Conservation (phyloP, 306 rosid species). For the Mucuna pruriens region DNA sequence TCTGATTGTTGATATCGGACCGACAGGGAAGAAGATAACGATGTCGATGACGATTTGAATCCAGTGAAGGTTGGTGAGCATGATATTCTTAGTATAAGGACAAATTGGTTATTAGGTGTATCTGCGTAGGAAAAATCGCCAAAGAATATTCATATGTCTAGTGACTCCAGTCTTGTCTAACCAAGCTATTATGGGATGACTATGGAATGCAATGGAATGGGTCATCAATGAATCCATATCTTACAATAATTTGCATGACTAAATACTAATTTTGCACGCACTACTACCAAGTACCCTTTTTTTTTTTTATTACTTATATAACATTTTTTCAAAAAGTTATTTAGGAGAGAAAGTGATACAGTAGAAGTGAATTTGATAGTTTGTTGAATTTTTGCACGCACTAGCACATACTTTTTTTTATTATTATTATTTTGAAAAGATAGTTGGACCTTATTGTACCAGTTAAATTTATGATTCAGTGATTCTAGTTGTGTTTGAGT, state of each 20-base stretch:
- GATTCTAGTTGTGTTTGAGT: background rate
- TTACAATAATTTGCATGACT: background rate
- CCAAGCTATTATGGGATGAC: background rate
- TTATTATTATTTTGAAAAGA: no score
- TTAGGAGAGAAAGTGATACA: no score
- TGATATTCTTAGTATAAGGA: background rate
- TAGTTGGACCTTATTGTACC: background rate
- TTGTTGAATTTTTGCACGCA: background rate
- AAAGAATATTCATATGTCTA: conserved; percentile 2
- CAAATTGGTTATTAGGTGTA: background rate
- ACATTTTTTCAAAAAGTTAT: no score
- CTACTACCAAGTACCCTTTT: background rate
- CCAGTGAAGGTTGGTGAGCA: background rate
- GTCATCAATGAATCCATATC: background rate
- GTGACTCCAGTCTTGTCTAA: background rate
- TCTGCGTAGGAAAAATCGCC: background rate
- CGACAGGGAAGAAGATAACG: background rate
- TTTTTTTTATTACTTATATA: no score
- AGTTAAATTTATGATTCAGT: no score
- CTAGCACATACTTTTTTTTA: background rate
- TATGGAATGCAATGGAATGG: background rate
- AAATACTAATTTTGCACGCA: background rate
- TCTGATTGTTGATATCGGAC: background rate
- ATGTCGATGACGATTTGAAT: background rate
- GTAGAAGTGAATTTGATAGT: no score